Evolutionary conservation across 148 eudicot species (phyloP).

Genomic region (Spergularia bocconei): DNA sequence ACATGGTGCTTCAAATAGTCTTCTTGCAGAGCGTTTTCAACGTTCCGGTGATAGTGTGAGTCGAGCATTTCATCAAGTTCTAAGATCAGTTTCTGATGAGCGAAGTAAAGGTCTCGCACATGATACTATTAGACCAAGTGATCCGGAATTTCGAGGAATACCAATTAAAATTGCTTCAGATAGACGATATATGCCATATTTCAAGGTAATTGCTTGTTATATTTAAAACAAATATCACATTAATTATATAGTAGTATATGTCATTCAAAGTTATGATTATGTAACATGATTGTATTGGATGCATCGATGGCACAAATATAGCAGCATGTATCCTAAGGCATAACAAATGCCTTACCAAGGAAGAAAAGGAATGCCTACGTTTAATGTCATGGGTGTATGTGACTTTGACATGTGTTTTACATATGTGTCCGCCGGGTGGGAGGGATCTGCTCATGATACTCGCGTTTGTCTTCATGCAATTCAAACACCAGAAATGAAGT

Average conservation of each 20-base stretch:
- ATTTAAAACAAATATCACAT: no score
- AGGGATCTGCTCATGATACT: no score
- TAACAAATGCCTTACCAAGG: not conserved
- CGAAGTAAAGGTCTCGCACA: not conserved
- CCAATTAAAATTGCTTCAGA: no score
- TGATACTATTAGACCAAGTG: not conserved
- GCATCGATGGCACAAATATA: slow-evolving; percentile 3
- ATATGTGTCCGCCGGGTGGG: no score
- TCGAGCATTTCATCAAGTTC: not conserved
- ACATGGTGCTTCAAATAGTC: not conserved
- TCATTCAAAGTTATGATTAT: not conserved
- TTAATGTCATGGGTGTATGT: not conserved
- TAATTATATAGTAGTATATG: no score
- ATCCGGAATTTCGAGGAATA: not conserved
- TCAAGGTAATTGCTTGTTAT: not conserved
- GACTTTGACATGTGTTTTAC: not conserved
- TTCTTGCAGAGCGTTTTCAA: slow-evolving; percentile 5
- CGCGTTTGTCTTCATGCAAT: no score
- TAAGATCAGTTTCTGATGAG: not conserved
- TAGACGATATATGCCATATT: slow-evolving; percentile 6
- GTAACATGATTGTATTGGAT: slow-evolving; percentile 1
- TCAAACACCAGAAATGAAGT: no score
- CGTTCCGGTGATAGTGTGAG: slow-evolving; percentile 3
- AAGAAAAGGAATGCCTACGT: not conserved
- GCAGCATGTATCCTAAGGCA: not conserved